Evolutionary conservation across 768 basidiomycete species (phyloP), one percentile per base, ranked within the genome.

Genomic region (Cystobasidium onofrii): DNA sequence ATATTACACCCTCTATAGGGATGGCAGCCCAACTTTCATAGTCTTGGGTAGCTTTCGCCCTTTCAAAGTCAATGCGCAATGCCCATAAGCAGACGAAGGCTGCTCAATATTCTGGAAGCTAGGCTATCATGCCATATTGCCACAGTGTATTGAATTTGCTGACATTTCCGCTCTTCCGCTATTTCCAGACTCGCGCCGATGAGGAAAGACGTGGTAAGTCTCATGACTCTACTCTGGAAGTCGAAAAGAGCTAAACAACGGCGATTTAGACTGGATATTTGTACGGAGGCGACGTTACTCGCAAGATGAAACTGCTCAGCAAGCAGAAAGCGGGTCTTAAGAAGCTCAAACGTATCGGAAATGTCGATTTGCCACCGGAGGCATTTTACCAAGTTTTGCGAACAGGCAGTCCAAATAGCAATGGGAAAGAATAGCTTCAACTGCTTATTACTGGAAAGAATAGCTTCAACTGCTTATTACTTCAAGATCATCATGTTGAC

Each of bases 271-370:
- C 69, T 4, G 69, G 69, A 25, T 71, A 71, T 71, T 36, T 71
- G 20, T 71, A 71, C 55, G 69, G 69, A 87, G 89, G 91, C 12
- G 92, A 96, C 80, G 90, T 91, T 76, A 92, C 95, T 80, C 89
- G 95, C 73, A 97, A 96, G 63, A 76, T 82, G 77, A 84, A 84
- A 76, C 82, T 82, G 23, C 80, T 85, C 39, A 81, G 83, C 74
- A 83, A 82, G 76, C 95, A 99, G 81, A 96, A 96, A 82, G 92
- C 91, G 80, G 88, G 91, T 50, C 97, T 97, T 82, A 86, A 88
- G 64, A 85, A 85, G 74, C 89, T 98, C 86, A 97, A 95, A 82
- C 86, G 87, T 75, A 25, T 23, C 67, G 76, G 78, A 0, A 62
- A 74, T 15, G 76, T 76, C 23, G 75, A 74, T 75, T 86, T 99